Percentiles rank a stretch among this genome's conserved stretches.
Evolutionary conservation across 2,329 filamentous ascomycete species (phyloP).

Genomic region (Pyrenophora seminiperda): DNA sequence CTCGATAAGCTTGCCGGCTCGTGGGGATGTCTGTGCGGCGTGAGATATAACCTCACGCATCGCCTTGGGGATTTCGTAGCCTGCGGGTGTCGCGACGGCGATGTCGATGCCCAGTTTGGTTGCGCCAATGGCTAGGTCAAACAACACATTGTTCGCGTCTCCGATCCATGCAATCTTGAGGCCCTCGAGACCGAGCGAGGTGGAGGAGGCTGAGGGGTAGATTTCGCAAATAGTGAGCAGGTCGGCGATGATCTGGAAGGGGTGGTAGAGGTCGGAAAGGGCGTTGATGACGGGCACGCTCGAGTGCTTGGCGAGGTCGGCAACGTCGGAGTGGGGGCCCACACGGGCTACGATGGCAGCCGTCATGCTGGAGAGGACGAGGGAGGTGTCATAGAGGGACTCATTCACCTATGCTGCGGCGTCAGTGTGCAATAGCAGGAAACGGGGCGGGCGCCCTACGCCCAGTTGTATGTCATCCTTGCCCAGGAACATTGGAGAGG

Average conservation of each 20-base stretch:
- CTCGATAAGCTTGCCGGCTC: conserved; percentile 71
- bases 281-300: conserved; percentile 59
- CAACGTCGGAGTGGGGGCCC: conserved; percentile 58
- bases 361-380: conserved; percentile 82
- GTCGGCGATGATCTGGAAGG: conserved; percentile 92
- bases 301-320: conserved; percentile 55
- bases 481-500: conserved; percentile 94
- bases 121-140: conserved; percentile 86
- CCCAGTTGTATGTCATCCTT: conserved; percentile 96
- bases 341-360: conserved; percentile 58
- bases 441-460: conserved; percentile 54
- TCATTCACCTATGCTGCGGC: conserved; percentile 73
- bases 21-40: conserved; percentile 61
- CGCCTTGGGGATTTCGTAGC: conserved; percentile 76
- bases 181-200: conserved; percentile 72
- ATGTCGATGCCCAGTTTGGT: conserved; percentile 87
- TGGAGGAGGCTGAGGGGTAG: conserved; percentile 59
- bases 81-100: conserved; percentile 81
- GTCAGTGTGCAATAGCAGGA: conserved; percentile 1
- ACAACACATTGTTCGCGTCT: conserved; percentile 96
- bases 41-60: conserved; percentile 76
- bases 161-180: conserved; percentile 95
- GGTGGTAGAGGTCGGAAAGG: conserved; percentile 88
- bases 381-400: conserved; percentile 87
- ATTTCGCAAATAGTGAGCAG: conserved; percentile 87